A percentile compares a stretch with the other conserved stretches of the same genome.
phyloP scores from a whole-genome alignment of 371 early-diverging fungal genomes.

The Phascolomyces articulosus region DNA sequence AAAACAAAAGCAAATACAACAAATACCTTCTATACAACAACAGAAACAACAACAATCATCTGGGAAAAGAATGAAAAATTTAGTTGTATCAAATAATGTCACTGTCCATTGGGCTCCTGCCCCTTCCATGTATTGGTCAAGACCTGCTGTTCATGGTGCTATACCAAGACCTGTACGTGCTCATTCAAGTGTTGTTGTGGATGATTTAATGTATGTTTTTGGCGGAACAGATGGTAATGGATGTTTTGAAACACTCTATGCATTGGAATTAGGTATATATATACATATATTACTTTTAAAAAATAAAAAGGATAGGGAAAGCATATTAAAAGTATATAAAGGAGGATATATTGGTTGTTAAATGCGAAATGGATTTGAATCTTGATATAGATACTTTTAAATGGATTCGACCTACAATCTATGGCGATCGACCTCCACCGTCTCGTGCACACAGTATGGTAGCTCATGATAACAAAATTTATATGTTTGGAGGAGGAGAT shows the following conservation, averaged over 20 bases:
- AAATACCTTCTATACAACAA: too few relatives aligned
- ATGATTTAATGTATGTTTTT: slow-evolving; percentile 73
- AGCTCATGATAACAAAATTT: slow-evolving; percentile 53
- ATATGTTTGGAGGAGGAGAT: slow-evolving; percentile 83
- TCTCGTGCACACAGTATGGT: slow-evolving; percentile 78
- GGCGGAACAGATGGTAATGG: slow-evolving; percentile 74
- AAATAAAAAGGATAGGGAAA: background rate
- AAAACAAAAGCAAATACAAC: background rate
- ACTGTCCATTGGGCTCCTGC: slow-evolving; percentile 53
- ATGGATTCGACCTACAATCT: slow-evolving; percentile 72
- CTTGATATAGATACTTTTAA: slow-evolving; percentile 83
- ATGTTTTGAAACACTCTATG: slow-evolving; percentile 70
- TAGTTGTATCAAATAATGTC: slow-evolving; percentile 13
- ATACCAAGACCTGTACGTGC: slow-evolving; percentile 58
- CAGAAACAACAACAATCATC: background rate
- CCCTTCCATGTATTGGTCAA: slow-evolving; percentile 82
- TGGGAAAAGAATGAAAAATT: slow-evolving; percentile 2
- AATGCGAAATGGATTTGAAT: too few relatives aligned
- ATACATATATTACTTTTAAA: background rate
- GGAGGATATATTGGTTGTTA: too few relatives aligned
- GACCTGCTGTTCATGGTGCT: slow-evolving; percentile 30
- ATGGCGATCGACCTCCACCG: slow-evolving; percentile 69
- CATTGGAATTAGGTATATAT: slow-evolving; percentile 70
- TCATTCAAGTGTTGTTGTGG: slow-evolving; percentile 71
- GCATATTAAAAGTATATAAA: background rate